Conservation (phyloP, 2,329 filamentous ascomycete genomes). For the Paecilomyces sp. region DNA sequence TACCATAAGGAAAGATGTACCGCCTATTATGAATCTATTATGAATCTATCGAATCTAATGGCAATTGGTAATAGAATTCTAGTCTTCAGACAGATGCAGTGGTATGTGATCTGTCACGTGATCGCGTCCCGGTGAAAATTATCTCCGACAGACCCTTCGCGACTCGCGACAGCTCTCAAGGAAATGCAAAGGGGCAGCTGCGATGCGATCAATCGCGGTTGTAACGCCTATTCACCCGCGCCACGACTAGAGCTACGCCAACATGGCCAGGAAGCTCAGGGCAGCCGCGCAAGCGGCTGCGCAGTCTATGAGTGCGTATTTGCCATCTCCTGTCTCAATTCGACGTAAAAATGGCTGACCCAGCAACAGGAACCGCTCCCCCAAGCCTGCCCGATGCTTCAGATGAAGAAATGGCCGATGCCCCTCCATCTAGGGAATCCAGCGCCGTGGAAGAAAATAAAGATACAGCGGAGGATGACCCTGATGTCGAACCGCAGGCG, state of each 20-base stretch:
- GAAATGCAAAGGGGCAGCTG: neutral
- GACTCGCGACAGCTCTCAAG: neutral
- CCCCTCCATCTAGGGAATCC: slow-evolving; percentile 22
- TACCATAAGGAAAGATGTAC: no score
- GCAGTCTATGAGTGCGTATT: slow-evolving; percentile 36
- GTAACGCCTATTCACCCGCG: neutral
- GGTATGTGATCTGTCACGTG: neutral
- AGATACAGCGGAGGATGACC: slow-evolving; percentile 22
- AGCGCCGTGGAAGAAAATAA: slow-evolving; percentile 28
- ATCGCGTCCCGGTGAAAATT: slow-evolving; percentile 2
- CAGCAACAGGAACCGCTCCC: slow-evolving; percentile 31
- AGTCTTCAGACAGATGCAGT: neutral
- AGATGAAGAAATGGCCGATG: slow-evolving; percentile 40
- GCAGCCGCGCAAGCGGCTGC: slow-evolving; percentile 41
- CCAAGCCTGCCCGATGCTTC: slow-evolving; percentile 35
- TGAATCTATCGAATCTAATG: no score
- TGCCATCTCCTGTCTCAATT: neutral
- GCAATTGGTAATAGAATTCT: no score
- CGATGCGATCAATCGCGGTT: neutral
- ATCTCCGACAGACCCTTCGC: slow-evolving; percentile 1
- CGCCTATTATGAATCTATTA: no score
- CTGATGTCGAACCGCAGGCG: slow-evolving; percentile 18
- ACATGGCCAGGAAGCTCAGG: slow-evolving; percentile 39
- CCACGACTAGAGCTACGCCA: neutral
- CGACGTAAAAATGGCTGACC: slow-evolving; percentile 9